Evolutionary conservation across 2,329 filamentous ascomycete genomes (phyloP).

Genomic region (Tolypocladium paradoxum): DNA sequence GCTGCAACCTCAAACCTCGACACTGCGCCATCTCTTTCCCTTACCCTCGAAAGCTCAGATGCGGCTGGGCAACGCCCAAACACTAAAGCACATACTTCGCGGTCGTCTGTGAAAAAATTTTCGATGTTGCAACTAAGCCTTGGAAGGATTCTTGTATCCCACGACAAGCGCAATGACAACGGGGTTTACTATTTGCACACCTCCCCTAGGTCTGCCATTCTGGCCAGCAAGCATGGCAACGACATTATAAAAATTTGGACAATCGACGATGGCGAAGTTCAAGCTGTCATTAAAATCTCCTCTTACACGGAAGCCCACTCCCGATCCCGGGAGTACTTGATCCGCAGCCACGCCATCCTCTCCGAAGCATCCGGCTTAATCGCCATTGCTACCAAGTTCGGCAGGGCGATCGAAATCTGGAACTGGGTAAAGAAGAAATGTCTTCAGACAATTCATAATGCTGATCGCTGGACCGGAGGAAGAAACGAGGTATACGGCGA

Average conservation of each 20-base stretch:
- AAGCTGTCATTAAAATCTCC: conserved; percentile 31
- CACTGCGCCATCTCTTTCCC: neutral
- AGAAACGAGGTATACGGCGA: conserved; percentile 23
- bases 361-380: conserved; percentile 26
- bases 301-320: conserved; percentile 27
- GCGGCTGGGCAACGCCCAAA: neutral
- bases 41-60: neutral
- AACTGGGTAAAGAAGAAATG: conserved; percentile 28
- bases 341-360: conserved; percentile 30
- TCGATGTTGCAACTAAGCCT: conserved; percentile 5
- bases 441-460: conserved; percentile 25
- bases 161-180: conserved; percentile 19
- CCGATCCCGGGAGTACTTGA: conserved; percentile 29
- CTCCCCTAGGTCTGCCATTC: conserved; percentile 18
- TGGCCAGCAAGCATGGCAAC: conserved; percentile 35
- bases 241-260: conserved; percentile 89
- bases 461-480: conserved; percentile 26
- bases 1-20: neutral
- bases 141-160: conserved; percentile 13
- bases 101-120: neutral
- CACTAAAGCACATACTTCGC: neutral
- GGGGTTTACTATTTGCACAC: conserved; percentile 25
- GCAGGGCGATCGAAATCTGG: conserved; percentile 27
- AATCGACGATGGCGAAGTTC: conserved; percentile 65
- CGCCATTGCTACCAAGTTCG: conserved; percentile 27